Evolutionary conservation across 176 grass and related monocot species (phyloP), one percentile per base, ranked within the genome.

Genomic region (Hordeum marinum): DNA sequence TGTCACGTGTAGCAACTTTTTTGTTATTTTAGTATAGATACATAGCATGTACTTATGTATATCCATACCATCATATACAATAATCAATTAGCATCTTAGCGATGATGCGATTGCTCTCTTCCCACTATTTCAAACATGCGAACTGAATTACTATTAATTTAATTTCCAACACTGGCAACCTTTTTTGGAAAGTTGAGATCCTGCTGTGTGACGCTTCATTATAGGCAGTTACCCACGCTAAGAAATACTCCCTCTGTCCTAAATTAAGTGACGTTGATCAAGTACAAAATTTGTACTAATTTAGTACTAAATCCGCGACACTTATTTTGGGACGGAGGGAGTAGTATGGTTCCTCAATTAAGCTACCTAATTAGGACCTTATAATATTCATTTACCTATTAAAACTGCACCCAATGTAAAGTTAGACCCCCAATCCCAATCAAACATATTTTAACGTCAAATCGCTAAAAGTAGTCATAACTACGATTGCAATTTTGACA

Each of bases 1-100:
- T 62, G 29, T 69, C 23, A 45, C 45, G 41, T 82, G 40, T 42
- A 42, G 72, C 42, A 11, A 24, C 25, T 48, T 29, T 74, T 84
- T 66, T 55, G 7, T 48, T 82, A 14, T 55, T 34, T 68, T 14
- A 31, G n/a, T 69, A 11, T 37, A 71, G 36, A 65, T 74, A 20
- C 17, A 72, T 73, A n/a, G 21, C 24, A 58, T 78, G 65, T 76
- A 82, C 4, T 86, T 82, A 82, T 42, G 52, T 62, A 71, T 11
- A 72, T 50, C 36, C 3, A 31, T 24, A 64, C 8, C 36, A 25
- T 59, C 67, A 55, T 34, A 76, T 32, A 76, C 9, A 66, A 74
- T 45, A 74, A 37, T 25, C 9, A 66, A 2, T 17, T 24, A 31
- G 60, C 6, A 10, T 76, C 17, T 68, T 52, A 12, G 24, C 6